phyloP scores from a whole-genome alignment of 805 yeast genomes.

The Spathaspora sp. region DNA sequence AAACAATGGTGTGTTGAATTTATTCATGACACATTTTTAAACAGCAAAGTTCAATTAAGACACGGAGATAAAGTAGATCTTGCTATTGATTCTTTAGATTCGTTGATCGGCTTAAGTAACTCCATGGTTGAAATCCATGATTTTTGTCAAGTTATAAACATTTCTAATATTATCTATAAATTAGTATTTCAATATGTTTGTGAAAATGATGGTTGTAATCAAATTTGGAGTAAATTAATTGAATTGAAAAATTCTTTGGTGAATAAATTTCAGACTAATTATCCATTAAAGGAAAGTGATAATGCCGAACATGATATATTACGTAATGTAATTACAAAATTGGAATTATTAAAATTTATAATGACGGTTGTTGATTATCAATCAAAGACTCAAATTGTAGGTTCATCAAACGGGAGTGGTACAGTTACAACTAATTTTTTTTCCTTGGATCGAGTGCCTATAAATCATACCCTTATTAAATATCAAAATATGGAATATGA shows the following conservation, averaged over 20 bases:
- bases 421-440: slow-evolving; percentile 25
- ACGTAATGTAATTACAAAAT: slow-evolving; percentile 54
- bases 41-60: slow-evolving; percentile 17
- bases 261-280: slow-evolving; percentile 54
- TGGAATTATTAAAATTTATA: slow-evolving; percentile 73
- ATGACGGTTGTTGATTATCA: slow-evolving; percentile 44
- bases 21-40: slow-evolving; percentile 34
- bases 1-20: slow-evolving; percentile 41
- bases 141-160: slow-evolving; percentile 29
- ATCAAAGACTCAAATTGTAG: slow-evolving; percentile 35
- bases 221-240: slow-evolving; percentile 54
- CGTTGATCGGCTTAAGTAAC: slow-evolving; percentile 23
- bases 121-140: slow-evolving; percentile 24
- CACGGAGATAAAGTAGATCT: slow-evolving; percentile 31
- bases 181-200: slow-evolving; percentile 44
- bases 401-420: slow-evolving; percentile 5
- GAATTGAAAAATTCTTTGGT: slow-evolving; percentile 58
- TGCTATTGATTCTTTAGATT: slow-evolving; percentile 38
- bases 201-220: slow-evolving; percentile 41
- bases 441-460: slow-evolving; percentile 48
- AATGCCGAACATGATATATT: slow-evolving; percentile 46
- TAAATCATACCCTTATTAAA: slow-evolving; percentile 64
- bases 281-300: slow-evolving; percentile 49
- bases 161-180: slow-evolving; percentile 39
- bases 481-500: slow-evolving; percentile 60